A percentile compares a stretch with the other conserved stretches of the same genome.
phyloP scores from a whole-genome alignment of 805 yeast genomes.

The Candida wancherniae region DNA sequence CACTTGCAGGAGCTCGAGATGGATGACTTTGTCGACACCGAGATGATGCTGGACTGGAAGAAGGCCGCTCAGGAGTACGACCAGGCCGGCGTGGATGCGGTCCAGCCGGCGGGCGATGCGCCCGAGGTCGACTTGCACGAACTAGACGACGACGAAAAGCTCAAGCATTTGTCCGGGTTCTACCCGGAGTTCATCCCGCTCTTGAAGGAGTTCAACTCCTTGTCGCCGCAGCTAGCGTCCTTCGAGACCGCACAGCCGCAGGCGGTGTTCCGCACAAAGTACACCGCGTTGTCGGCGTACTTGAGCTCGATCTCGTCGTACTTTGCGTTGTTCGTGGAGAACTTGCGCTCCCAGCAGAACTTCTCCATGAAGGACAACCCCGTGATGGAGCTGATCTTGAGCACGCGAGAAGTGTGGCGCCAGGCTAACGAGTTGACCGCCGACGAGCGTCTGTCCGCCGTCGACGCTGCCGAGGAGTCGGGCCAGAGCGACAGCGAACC shows the following conservation, averaged over 20 bases:
- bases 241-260: constrained; percentile 23
- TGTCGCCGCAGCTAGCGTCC: constrained; percentile 40
- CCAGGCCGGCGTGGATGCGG: constrained; percentile 16
- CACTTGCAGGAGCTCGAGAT: constrained; percentile 69
- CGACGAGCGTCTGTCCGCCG: background rate
- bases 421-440: constrained; percentile 51
- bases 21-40: constrained; percentile 62
- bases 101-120: constrained; percentile 13
- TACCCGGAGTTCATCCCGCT: constrained; percentile 86
- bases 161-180: constrained; percentile 49
- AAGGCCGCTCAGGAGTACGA: constrained; percentile 48
- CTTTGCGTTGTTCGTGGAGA: constrained; percentile 65
- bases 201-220: constrained; percentile 50
- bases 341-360: constrained; percentile 48
- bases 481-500: constrained; percentile 9
- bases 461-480: background rate
- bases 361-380: constrained; percentile 78
- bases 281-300: constrained; percentile 71
- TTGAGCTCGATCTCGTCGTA: constrained; percentile 74
- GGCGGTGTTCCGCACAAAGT: constrained; percentile 45
- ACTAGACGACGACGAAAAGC: constrained; percentile 50
- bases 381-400: constrained; percentile 80
- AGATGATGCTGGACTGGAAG: constrained; percentile 75
- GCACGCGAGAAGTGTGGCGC: constrained; percentile 84
- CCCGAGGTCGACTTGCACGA: constrained; percentile 14